Evolutionary conservation across 2,329 filamentous ascomycete genomes (phyloP), one percentile per base, ranked within the genome.

Genomic region (Fusarium keratoplasticum): DNA sequence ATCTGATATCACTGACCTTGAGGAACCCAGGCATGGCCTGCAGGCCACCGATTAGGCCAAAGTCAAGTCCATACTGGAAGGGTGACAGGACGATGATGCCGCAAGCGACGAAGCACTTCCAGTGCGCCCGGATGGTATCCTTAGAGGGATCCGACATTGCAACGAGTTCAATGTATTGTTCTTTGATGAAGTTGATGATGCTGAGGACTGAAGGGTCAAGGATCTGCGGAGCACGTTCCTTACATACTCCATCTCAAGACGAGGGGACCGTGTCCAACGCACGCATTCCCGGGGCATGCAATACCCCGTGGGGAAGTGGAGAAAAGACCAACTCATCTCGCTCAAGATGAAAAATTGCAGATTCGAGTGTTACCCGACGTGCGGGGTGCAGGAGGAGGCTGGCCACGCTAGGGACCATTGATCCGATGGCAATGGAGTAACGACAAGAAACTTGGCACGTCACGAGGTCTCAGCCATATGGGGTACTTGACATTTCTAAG

Each of bases 11-110:
- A 1, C 68, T 44, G 4, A 74, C 75, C 61, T 71, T 70, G 13
- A 77, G 54, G 20, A 77, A 77, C 0, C 75, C 75, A 18, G 75
- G 75, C 75, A 77, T 77, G 1, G 75, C 75, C 42, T 77, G 75
- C 0, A 77, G 44, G 1, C 75, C 75, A 5, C 75, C 75, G 1
- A 77, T 77, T 2, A 77, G 20, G 0, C 75, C 75, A 73, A 77
- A 77, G 25, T 77, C 75, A 42, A 77, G 71, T 1, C 75, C 75
- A 70, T 77, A 77, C 5, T 77, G 75, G 8, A 77, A 77, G 0
- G 75, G 75, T 1, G 75, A 77, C 2, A 77, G 31, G 6, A 77
- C 75, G 0, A 77, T 73, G 5, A 77, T 66, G 1, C 70, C 66
- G 18, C 75, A 77, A 1, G 75, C 75, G 4, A 74, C 10, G 4